Evolutionary conservation across 257 asterid genomes (phyloP), one percentile per base, ranked within the genome.

Genomic region (Ilex aquifolium): DNA sequence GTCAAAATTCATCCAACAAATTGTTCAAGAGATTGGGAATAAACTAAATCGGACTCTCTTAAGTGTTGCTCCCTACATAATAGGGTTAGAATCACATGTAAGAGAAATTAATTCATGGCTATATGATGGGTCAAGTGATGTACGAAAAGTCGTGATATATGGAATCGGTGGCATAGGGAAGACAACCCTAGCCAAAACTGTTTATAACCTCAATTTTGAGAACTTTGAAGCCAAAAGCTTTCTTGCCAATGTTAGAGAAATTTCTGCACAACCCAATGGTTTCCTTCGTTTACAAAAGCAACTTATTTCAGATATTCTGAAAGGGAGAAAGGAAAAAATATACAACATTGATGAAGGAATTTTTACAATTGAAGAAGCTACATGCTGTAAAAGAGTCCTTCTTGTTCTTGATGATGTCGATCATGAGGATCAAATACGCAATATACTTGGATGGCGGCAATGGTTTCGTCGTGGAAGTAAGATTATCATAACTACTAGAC

Each of bases 361-460:
- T 17, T 7, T 53, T 17, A n/a, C 27, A 14, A 53, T 53, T 14
- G 15, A 53, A 53, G 57, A 53, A 7, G 30, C 31, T 3, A 21
- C 10, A 53, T 53, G 57, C 57, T 21, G 15, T 27, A 53, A 53
- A 53, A 53, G 30, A 53, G 30, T 53, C 15, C 57, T 53, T 15
- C 57, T 53, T 53, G 57, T 53, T 53, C 57, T 53, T n/a, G 57
- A 53, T 14, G 57, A 53, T n/a, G 57, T 53, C 0, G 57, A 53
- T 53, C 29, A 53, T 4, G 10, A 7, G 11, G 57, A 14, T 53
- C 57, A 53, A 14, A 0, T 53, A 14, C 10, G 3, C 15, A 17
- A 14, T 0, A 14, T 53, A 14, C 31, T 53, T 53, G 57, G 27
- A 7, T 7, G 11, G 27, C 57, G 57, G 15, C 6, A 53, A 5